phyloP scores from a whole-genome alignment of 2,329 filamentous ascomycete genomes.

The Ophiognomonia clavigignenti-juglandacearum region DNA sequence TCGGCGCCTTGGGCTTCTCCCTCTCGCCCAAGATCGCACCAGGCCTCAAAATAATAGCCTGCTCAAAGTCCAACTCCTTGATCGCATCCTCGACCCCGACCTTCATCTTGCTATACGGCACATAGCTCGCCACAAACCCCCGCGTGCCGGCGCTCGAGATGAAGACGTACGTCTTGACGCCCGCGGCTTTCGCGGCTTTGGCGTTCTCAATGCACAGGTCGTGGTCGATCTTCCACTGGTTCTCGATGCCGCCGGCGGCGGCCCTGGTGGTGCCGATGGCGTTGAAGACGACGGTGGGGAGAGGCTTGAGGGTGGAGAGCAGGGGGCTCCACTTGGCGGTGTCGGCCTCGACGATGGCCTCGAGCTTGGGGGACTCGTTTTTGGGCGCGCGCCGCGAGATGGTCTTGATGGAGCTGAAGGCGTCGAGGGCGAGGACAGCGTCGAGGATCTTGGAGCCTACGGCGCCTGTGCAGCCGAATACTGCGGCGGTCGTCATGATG shows the following conservation, averaged over 20 bases:
- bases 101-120: constrained; percentile 68
- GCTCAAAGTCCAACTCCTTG: constrained; percentile 67
- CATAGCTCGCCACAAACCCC: constrained; percentile 33
- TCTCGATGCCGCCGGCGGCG: constrained; percentile 67
- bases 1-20: constrained; percentile 51
- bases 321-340: constrained; percentile 62
- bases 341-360: constrained; percentile 63
- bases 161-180: constrained; percentile 71
- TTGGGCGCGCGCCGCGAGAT: constrained; percentile 63
- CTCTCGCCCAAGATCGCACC: constrained; percentile 72
- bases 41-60: constrained; percentile 68
- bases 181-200: constrained; percentile 66
- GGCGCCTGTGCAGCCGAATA: constrained; percentile 64
- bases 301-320: constrained; percentile 49
- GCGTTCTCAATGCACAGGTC: constrained; percentile 80
- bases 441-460: constrained; percentile 71
- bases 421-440: constrained; percentile 51
- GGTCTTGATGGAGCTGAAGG: constrained; percentile 50
- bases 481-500: constrained; percentile 43
- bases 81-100: constrained; percentile 78
- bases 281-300: constrained; percentile 66
- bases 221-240: constrained; percentile 84
- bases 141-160: constrained; percentile 56
- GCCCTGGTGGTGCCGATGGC: constrained; percentile 75
- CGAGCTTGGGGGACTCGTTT: constrained; percentile 53